Evolutionary conservation across 768 basidiomycete genomes (phyloP).

Genomic region (Termitomyces sp.): DNA sequence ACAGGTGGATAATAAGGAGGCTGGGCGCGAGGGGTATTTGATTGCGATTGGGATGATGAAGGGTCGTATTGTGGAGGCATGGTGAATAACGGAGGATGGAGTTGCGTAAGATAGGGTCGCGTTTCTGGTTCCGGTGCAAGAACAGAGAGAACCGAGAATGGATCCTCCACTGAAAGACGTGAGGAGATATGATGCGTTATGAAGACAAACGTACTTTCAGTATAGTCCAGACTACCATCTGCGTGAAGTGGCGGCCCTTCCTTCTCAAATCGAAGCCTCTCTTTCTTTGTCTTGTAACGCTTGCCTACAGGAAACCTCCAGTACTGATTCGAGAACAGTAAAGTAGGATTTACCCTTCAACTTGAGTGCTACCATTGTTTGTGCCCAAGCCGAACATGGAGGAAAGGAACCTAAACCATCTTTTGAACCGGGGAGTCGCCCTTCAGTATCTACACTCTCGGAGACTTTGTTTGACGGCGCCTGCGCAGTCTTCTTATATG

Average conservation of each 20-base stretch:
- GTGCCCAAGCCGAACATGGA: slow-evolving; percentile 64
- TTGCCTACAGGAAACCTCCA: slow-evolving; percentile 42
- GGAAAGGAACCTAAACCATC: slow-evolving; percentile 75
- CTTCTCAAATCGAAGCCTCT: slow-evolving; percentile 70
- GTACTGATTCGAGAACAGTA: neutral
- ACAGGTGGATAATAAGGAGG: slow-evolving; percentile 12
- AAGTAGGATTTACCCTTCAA: slow-evolving; percentile 50
- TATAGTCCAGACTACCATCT: slow-evolving; percentile 80
- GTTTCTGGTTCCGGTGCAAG: slow-evolving; percentile 54
- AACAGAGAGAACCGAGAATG: slow-evolving; percentile 60
- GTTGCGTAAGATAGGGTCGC: slow-evolving; percentile 52
- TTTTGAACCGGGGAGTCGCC: slow-evolving; percentile 69
- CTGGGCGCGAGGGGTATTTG: slow-evolving; percentile 18
- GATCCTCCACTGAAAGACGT: slow-evolving; percentile 61
- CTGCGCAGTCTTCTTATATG: slow-evolving; percentile 39
- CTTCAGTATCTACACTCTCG: slow-evolving; percentile 60
- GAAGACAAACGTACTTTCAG: slow-evolving; percentile 45
- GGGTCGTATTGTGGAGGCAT: slow-evolving; percentile 18
- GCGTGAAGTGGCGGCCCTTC: slow-evolving; percentile 62
- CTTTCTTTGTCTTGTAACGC: slow-evolving; percentile 76
- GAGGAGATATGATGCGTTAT: neutral
- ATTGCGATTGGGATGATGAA: slow-evolving; percentile 17
- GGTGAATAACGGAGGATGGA: slow-evolving; percentile 38
- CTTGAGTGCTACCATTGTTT: slow-evolving; percentile 67
- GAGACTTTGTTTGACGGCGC: slow-evolving; percentile 21